Evolutionary conservation across 2,329 filamentous ascomycete species (phyloP), one percentile per base, ranked within the genome.

Genomic region (Periconia sp.): DNA sequence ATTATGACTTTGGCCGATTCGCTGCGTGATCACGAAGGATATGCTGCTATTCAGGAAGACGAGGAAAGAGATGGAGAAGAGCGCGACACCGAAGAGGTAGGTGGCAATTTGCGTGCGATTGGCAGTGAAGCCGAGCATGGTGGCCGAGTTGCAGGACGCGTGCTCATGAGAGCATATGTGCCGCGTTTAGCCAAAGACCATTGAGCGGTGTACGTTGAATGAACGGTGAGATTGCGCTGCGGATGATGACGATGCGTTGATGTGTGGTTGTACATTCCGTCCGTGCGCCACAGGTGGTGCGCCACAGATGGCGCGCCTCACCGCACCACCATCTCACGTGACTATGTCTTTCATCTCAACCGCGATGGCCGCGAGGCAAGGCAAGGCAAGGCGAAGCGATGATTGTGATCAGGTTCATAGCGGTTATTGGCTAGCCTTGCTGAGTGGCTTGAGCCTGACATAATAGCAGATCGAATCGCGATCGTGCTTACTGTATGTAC

Each of bases 41-140:
- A 94, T 79, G 64, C 84, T 86, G 74, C 85, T 88, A 76, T 94
- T 94, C 50, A 95, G 81, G 73, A 95, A 95, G 61, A 95, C 89
- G 54, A 95, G 86, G 74, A 94, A 94, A 40, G 87, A 87, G 63
- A 95, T 94, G 70, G 85, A 89, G 76, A 92, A 92, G 57, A 95
- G 83, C 48, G 87, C 88, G 61, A 94, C 87, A 65, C 86, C 86
- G 52, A 91, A 79, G 24, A 95, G 83, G 69, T 95, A 95, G 21
- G 88, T 87, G 43, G 80, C 68, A 21, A 80, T 76, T 62, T 86
- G 83, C 2, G 75, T 64, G 50, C 73, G 73, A 15, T 76, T 78
- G n/a, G 81, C 82, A 18, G 80, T 84, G 59, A 85, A 80, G 48
- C 64, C 63, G 53, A 71, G 61, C 67, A 69, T 69, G 30, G 13